Evolutionary conservation across 2,329 filamentous ascomycete species (phyloP).

Genomic region (Ilyonectria mors-panacis): DNA sequence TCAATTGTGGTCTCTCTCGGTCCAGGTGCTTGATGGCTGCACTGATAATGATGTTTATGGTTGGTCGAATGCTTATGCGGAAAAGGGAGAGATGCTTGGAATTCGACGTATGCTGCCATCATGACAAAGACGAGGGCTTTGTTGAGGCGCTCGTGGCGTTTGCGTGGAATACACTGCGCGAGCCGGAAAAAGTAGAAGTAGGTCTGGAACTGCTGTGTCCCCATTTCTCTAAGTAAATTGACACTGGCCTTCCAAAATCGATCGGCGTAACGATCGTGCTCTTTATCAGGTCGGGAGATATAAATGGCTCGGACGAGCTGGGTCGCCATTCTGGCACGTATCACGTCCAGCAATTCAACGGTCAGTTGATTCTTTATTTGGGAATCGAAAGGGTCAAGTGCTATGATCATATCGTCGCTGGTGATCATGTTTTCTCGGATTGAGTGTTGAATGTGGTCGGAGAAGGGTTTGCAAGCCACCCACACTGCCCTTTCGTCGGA

Average conservation of each 20-base stretch:
- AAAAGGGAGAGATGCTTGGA: neutral
- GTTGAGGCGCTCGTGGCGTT: neutral
- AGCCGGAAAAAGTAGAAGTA: conserved; percentile 8
- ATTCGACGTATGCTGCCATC: conserved; percentile 10
- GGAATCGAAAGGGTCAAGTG: conserved; percentile 40
- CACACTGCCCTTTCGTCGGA: conserved; percentile 14
- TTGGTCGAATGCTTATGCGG: conserved; percentile 6
- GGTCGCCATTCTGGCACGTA: conserved; percentile 27
- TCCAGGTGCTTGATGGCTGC: conserved; percentile 1
- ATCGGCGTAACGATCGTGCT: neutral
- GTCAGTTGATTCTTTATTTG: conserved; percentile 14
- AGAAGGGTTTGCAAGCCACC: conserved; percentile 27
- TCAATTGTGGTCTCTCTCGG: neutral
- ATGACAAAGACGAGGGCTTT: conserved; percentile 1
- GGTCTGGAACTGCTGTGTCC: neutral
- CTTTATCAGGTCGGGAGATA: neutral
- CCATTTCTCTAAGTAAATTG: neutral
- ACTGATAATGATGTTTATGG: conserved; percentile 13
- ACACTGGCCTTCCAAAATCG: conserved; percentile 4
- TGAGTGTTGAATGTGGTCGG: conserved; percentile 22
- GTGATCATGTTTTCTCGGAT: conserved; percentile 31
- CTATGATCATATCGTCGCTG: conserved; percentile 34
- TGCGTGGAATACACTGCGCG: conserved; percentile 4
- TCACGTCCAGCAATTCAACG: conserved; percentile 24
- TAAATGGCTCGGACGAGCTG: conserved; percentile 33